Base-by-base conservation (phyloP, 331 rosid species). In the Cucumis variabilis region DNA sequence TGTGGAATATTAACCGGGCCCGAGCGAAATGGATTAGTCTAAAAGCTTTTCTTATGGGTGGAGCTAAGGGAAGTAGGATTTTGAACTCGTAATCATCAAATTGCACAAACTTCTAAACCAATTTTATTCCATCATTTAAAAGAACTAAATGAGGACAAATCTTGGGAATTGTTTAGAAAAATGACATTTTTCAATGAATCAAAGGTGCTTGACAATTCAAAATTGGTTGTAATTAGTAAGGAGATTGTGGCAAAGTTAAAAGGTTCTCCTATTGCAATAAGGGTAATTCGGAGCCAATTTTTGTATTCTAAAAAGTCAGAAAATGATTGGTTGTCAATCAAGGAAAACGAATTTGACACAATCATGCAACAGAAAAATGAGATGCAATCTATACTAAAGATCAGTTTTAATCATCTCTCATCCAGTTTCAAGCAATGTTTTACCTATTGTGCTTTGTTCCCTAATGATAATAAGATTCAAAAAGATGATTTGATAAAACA, bases 261-360 rank as follows among this genome's bases (percentile, higher is more conserved):
- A 46, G 51, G 51, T 46, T 46, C 51, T 46, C 51, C 51, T 46
- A 11, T 46, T 46, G 88, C 86, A 1, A n/a, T 77, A 60, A 84
- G 71, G 44, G 84, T 76, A 3, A 15, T 87, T 6, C 84, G 89
- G 7, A 71, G 89, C 66, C 48, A 77, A n/a, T n/a, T n/a, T 25
- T 74, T 89, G 16, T 44, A 65, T 51, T 16, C 6, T 16, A 79
- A 84, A 58, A 66, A 12, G 5, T 30, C 51, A 20, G 33, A 41
- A 60, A 6, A 65, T 7, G 71, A 60, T 23, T 90, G 91, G 88
- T 28, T 19, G 24, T 13, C 44, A 48, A 83, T 90, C 24, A 79
- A 83, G 78, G 85, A 90, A 6, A 85, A 74, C 13, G 87, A 90
- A 23, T 67, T 87, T 13, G 1, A 24, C 28, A 67, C 85, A 83